These are phyloP conservation scores for Paxillus involutus DNA, from an alignment of 768 basidiomycete genomes.

Conservation along the genomic window DNA sequence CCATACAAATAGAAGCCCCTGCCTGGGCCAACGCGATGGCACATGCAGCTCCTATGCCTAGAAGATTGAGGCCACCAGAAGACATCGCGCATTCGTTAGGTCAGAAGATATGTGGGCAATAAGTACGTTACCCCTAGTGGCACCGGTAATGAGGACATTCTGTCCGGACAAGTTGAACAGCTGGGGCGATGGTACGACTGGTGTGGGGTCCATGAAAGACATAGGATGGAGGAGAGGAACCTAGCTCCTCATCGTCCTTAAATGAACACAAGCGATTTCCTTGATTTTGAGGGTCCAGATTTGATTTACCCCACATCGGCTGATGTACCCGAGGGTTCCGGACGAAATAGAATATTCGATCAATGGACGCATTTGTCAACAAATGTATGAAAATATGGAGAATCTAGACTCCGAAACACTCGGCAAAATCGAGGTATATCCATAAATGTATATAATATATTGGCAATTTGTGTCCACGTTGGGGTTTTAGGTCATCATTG, in stretches of 20 bases:
- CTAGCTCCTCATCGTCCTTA: slow-evolving; percentile 16
- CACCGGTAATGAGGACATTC: slow-evolving; percentile 79
- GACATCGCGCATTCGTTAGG: slow-evolving; percentile 11
- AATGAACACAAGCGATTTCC: slow-evolving; percentile 6
- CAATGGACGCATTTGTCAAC: neutral
- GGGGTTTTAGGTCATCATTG: slow-evolving; percentile 22
- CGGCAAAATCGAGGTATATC: slow-evolving; percentile 10
- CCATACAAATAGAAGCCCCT: slow-evolving; percentile 49
- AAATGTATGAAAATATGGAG: slow-evolving; percentile 12
- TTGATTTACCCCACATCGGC: slow-evolving; percentile 33
- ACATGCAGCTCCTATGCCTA: slow-evolving; percentile 57
- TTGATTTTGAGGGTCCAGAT: neutral
- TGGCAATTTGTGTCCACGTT: slow-evolving; percentile 19
- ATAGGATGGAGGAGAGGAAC: neutral
- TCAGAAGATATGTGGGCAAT: slow-evolving; percentile 9
- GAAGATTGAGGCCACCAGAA: slow-evolving; percentile 12
- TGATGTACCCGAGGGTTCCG: slow-evolving; percentile 24
- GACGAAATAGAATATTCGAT: slow-evolving; percentile 5
- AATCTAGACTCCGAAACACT: slow-evolving; percentile 11
- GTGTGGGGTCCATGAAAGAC: slow-evolving; percentile 52
- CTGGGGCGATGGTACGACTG: slow-evolving; percentile 44
- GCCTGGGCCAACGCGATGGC: slow-evolving; percentile 56
- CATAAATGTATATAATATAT: slow-evolving; percentile 24
- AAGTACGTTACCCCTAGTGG: slow-evolving; percentile 61
- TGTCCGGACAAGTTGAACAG: slow-evolving; percentile 70